Evolutionary conservation across 805 yeast species (phyloP), one percentile per base, ranked within the genome.

Genomic region (Hanseniaspora clermontiae): DNA sequence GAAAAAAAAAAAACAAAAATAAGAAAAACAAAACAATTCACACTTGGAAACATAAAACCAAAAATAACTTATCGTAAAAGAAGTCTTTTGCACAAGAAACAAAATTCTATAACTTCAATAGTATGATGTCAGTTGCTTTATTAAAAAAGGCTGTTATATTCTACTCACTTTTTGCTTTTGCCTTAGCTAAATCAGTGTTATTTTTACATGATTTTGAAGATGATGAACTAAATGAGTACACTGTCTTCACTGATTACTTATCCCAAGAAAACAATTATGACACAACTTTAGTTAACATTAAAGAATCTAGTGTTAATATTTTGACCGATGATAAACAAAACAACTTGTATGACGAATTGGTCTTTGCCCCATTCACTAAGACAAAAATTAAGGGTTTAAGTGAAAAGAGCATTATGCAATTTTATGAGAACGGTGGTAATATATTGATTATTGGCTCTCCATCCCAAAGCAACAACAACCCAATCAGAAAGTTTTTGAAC

Each of bases 351-450:
- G 81, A 81, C 60, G 80, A 82, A 62, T 60, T 84, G 55, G 64
- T 86, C 31, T 58, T 85, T 19, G 73, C 83, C 49, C 89, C 91
- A 15, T 70, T 79, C 6, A 32, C 36, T 6, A 38, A 31, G 9
- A 53, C 55, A n/a, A 75, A 79, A 59, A 71, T 77, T 45, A 80
- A 76, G 61, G 66, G 66, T 27, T 60, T 77, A 3, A 70, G 72
- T 17, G 63, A 64, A 45, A 67, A 67, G 27, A 67, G 71, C 9
- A 68, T 93, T 59, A 66, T 87, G 45, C 73, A 79, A 42, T 87
- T 82, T 63, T 73, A 82, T 61, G 68, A 68, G 60, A 74, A 72
- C 14, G 87, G 91, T 49, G 96, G 96, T 59, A 85, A 89, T 66
- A 66, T 93, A 9, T 64, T 93, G 17, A 78, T 82, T 14, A 72